Conservation (phyloP, 148 eudicot genomes). For the Rhododendron williamsianum region DNA sequence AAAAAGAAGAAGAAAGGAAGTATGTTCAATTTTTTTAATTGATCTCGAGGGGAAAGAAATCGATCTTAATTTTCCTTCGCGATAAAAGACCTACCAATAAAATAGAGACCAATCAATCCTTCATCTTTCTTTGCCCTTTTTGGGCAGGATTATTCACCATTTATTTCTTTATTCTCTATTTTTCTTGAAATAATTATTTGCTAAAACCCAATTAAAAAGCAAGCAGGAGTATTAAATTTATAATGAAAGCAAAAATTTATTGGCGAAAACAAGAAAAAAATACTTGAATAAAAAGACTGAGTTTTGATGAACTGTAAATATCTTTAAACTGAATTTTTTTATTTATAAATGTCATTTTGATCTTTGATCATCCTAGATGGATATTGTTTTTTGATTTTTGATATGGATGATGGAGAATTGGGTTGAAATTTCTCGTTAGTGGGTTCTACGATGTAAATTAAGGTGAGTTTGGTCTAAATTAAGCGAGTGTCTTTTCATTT, state of each 20-base stretch:
- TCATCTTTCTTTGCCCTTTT: neutral
- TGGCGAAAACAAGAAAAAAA: no score
- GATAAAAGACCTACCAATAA: no score
- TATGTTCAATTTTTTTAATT: neutral
- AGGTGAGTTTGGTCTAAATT: neutral
- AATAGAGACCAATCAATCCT: no score
- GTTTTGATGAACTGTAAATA: neutral
- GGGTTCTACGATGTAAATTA: neutral
- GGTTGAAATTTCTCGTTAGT: neutral
- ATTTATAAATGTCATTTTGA: neutral
- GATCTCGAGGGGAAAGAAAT: no score
- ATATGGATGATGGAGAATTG: neutral
- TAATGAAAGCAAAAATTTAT: neutral
- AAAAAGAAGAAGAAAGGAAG: neutral
- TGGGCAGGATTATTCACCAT: neutral
- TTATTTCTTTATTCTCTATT: neutral
- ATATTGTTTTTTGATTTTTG: neutral
- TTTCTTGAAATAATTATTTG: neutral
- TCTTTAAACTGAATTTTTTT: neutral
- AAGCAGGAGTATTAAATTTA: no score
- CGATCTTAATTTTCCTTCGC: no score
- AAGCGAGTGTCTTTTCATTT: neutral
- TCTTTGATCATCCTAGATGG: neutral
- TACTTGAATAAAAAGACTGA: neutral
- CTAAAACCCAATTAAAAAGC: neutral